Percentiles rank a stretch among this genome's conserved stretches.
These are phyloP conservation scores for Sphagnum fallax DNA, from an alignment of 228 moss, liverwort and hornwort genomes.

Conservation along the genomic window DNA sequence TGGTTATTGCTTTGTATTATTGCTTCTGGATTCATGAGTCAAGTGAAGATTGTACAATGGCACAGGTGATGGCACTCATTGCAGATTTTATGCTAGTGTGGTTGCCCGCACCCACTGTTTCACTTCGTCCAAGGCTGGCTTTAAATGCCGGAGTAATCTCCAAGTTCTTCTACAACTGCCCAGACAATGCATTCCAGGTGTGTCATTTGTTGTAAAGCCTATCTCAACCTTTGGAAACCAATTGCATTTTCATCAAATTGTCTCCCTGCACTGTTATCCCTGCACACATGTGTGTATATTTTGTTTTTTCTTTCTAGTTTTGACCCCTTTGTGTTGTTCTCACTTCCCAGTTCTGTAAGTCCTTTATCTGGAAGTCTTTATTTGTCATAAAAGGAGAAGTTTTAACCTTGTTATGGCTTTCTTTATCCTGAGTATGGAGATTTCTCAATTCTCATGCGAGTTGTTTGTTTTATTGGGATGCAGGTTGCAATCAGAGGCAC, in stretches of 20 bases:
- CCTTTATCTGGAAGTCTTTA: too few species aligned
- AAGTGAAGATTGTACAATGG: constrained; percentile 4
- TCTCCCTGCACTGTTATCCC: background rate
- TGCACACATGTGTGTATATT: too few species aligned
- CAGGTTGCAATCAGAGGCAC: constrained; percentile 82
- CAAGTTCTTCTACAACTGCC: constrained; percentile 71
- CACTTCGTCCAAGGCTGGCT: constrained; percentile 62
- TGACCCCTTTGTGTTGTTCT: too few species aligned
- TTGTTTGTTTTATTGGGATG: constrained; percentile 6
- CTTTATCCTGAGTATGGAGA: too few species aligned
- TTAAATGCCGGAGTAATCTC: constrained; percentile 53
- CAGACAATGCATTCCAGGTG: constrained; percentile 99
- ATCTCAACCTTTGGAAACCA: background rate
- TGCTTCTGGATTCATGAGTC: background rate
- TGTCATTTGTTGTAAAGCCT: background rate
- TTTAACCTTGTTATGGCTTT: too few species aligned
- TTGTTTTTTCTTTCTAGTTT: background rate
- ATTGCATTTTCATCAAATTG: background rate
- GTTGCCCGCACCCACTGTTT: constrained; percentile 97
- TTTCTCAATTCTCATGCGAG: background rate
- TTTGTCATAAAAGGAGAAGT: too few species aligned
- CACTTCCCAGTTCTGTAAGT: too few species aligned
- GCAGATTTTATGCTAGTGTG: constrained; percentile 99
- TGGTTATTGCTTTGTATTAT: too few species aligned
- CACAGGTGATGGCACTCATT: constrained; percentile 80